Evolutionary conservation across 441 rosid genomes (phyloP), one percentile per base, ranked within the genome.

Genomic region (Gossypium davidsonii): DNA sequence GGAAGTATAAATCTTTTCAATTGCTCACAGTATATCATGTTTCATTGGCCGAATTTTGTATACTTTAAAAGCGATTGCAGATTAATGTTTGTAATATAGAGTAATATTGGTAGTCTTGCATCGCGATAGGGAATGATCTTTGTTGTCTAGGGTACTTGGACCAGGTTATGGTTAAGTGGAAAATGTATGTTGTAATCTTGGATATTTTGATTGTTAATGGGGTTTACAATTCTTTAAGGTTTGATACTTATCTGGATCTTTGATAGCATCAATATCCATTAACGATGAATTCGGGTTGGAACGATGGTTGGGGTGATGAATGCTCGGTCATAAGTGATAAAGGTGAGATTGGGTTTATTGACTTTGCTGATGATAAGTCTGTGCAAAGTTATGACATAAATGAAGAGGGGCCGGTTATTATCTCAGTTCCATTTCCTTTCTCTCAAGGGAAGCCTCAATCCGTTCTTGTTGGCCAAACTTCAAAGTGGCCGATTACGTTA

Each of bases 371-470:
- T 26, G 86, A 85, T 74, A 67, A 71, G 15, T 82, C 87, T 15
- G 78, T 83, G 14, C 79, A 69, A 59, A 76, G 80, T 60, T 83
- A 79, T 49, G 79, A 83, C 53, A 83, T 79, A 8, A 51, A 8
- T 2, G 83, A 73, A 46, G 88, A 79, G 73, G 88, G 85, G 3
- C 85, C 81, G 0, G 74, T 89, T 20, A 1, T 71, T 25, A 71
- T 89, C 15, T 89, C 91, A 0, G 75, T 70, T 18, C 93, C 93
- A 46, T 89, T 89, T 70, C 87, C 85, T 11, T 75, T 85, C 28
- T 25, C 20, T 4, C 74, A 72, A 31, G 83, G 88, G 75, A 83
- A 82, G 76, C 91, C 89, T 49, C 87, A 73, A 9, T 85, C 88
- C 14, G 70, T 83, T 31, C 5, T 75, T 26, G 58, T 80, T 20